A percentile compares a stretch with the other conserved stretches of the same genome.
phyloP scores from a whole-genome alignment of 2,329 filamentous ascomycete species.

The Aspergillus quadricinctus region DNA sequence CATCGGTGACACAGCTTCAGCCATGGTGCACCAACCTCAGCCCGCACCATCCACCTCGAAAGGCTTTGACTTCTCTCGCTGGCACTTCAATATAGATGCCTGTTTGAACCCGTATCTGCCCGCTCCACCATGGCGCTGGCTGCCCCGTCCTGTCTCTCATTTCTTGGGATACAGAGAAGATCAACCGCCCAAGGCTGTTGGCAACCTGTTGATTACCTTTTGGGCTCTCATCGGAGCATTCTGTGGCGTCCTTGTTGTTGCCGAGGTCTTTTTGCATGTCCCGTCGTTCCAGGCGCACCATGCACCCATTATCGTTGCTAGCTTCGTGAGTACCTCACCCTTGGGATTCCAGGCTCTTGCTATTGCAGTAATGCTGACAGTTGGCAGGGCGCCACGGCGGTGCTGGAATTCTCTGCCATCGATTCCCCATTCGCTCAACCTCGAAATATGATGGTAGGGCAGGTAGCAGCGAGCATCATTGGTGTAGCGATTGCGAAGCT shows the following conservation, averaged over 20 bases:
- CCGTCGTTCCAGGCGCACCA: constrained; percentile 50
- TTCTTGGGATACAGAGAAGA: constrained; percentile 61
- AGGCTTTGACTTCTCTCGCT: constrained; percentile 22
- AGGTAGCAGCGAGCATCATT: constrained; percentile 57
- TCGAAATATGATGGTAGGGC: constrained; percentile 64
- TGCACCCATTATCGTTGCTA: constrained; percentile 61
- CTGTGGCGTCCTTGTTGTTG: constrained; percentile 56
- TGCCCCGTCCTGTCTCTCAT: constrained; percentile 64
- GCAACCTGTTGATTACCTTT: constrained; percentile 56
- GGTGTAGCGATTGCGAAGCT: constrained; percentile 63
- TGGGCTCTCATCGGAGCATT: constrained; percentile 66
- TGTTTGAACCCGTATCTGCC: constrained; percentile 69
- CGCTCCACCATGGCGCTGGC: constrained; percentile 55
- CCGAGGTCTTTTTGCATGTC: constrained; percentile 53
- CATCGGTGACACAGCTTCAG: neutral
- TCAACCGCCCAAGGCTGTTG: constrained; percentile 37
- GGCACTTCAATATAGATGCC: constrained; percentile 70
- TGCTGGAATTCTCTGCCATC: constrained; percentile 70
- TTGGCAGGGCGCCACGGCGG: constrained; percentile 64
- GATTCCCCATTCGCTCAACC: constrained; percentile 70
- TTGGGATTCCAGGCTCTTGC: neutral
- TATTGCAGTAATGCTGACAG: constrained; percentile 4
- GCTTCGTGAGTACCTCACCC: constrained; percentile 55
- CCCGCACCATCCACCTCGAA: neutral
- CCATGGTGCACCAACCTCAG: constrained; percentile 4